phyloP scores from a whole-genome alignment of 2,329 filamentous ascomycete genomes.

The Penicillium palitans region DNA sequence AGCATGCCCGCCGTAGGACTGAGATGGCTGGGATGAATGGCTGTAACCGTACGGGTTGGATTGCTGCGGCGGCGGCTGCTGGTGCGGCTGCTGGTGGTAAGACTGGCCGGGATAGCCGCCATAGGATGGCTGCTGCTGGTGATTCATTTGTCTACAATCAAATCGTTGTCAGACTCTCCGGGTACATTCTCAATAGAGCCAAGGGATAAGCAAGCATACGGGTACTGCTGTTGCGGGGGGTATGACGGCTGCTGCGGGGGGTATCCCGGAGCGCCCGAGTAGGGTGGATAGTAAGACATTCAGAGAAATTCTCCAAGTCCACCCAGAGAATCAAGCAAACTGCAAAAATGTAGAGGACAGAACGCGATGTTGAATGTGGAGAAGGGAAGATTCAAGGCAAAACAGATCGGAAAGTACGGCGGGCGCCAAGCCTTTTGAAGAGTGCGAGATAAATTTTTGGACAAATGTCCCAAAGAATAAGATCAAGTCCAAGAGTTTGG shows the following conservation, averaged over 20 bases:
- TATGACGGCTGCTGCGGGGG: constrained; percentile 51
- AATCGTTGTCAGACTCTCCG: constrained; percentile 7
- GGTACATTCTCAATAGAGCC: constrained; percentile 2
- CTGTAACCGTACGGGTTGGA: constrained; percentile 45
- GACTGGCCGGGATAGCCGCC: constrained; percentile 42
- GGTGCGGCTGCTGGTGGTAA: constrained; percentile 46
- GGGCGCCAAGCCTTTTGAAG: constrained; percentile 19
- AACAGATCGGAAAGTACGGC: constrained; percentile 23
- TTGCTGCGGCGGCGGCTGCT: constrained; percentile 46
- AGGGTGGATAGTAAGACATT: constrained; percentile 69
- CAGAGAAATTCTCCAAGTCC: constrained; percentile 3
- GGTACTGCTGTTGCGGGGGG: constrained; percentile 42
- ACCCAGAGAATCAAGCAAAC: constrained; percentile 11
- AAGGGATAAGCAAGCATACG: constrained; percentile 34
- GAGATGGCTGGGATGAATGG: constrained; percentile 44
- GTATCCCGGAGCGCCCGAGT: constrained; percentile 57
- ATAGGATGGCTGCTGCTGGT: constrained; percentile 36
- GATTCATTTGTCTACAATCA: constrained; percentile 35
- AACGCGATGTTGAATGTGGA: constrained; percentile 23
- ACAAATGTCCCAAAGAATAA: not conserved
- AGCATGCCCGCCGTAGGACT: constrained; percentile 32
- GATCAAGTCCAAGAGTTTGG: not conserved
- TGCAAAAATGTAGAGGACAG: constrained; percentile 5
- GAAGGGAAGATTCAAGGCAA: constrained; percentile 20
- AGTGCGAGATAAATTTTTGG: not conserved